A percentile compares a stretch with the other conserved stretches of the same genome.
Evolutionary conservation across 2,329 filamentous ascomycete species (phyloP).

Genomic region (Aspergillus caelatus): DNA sequence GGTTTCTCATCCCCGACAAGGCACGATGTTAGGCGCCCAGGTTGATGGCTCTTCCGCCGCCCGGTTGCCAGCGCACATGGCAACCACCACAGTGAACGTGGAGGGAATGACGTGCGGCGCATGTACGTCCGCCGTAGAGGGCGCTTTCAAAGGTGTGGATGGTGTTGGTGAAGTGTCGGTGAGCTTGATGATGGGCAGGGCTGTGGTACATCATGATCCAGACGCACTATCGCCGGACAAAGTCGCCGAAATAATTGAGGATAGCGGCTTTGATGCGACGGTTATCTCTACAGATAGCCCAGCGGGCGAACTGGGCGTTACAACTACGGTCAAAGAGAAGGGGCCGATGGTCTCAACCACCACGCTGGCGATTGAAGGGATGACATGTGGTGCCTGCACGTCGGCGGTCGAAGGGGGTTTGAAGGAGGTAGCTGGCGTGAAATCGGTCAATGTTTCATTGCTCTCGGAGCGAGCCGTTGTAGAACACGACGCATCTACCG

Average conservation of each 20-base stretch:
- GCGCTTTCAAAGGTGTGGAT: slow-evolving; percentile 78
- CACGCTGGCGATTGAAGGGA: slow-evolving; percentile 78
- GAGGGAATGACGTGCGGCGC: slow-evolving; percentile 88
- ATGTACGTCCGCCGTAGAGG: slow-evolving; percentile 93
- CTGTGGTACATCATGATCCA: slow-evolving; percentile 90
- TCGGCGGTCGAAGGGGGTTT: slow-evolving; percentile 82
- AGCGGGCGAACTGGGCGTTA: slow-evolving; percentile 49
- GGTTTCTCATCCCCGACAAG: slow-evolving; percentile 18
- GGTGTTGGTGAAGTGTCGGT: slow-evolving; percentile 87
- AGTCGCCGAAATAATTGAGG: slow-evolving; percentile 84
- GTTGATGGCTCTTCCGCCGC: slow-evolving; percentile 15
- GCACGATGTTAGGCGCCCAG: slow-evolving; percentile 23
- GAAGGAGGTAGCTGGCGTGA: slow-evolving; percentile 72
- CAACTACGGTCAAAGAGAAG: slow-evolving; percentile 37
- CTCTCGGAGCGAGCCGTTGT: slow-evolving; percentile 84
- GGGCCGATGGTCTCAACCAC: slow-evolving; percentile 60
- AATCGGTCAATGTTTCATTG: slow-evolving; percentile 77
- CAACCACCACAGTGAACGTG: slow-evolving; percentile 86
- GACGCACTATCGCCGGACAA: slow-evolving; percentile 71
- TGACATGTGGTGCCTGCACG: slow-evolving; percentile 90
- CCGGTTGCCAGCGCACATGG: slow-evolving; percentile 64
- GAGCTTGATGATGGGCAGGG: slow-evolving; percentile 91
- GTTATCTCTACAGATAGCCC: slow-evolving; percentile 81
- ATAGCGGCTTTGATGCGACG: slow-evolving; percentile 87
- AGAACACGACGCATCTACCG: slow-evolving; percentile 68